Evolutionary conservation across 441 rosid genomes (phyloP).

Genomic region (Aleurites moluccanus): DNA sequence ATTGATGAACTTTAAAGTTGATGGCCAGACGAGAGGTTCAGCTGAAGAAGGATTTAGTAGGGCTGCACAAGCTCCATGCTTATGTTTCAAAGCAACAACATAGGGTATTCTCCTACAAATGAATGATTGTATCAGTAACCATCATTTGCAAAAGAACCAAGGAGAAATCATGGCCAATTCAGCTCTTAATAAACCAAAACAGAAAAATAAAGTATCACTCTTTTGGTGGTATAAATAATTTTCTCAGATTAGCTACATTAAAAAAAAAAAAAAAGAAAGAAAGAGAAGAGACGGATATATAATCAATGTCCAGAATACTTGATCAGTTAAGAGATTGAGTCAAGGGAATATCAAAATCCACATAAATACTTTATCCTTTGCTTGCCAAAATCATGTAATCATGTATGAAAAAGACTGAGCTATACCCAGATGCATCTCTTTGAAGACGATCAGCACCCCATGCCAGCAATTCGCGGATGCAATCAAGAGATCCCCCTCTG

Average conservation of each 20-base stretch:
- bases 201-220: not conserved
- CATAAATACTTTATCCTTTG: not conserved
- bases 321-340: not conserved
- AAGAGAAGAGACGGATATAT: not conserved
- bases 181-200: not conserved
- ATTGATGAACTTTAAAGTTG: conserved; percentile 90
- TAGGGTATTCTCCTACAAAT: conserved; percentile 83
- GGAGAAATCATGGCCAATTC: not conserved
- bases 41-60: conserved; percentile 90
- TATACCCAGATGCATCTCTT: conserved; percentile 92
- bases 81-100: conserved; percentile 70
- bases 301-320: not conserved
- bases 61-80: conserved; percentile 84
- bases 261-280: too few relatives aligned
- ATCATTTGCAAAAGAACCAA: not conserved
- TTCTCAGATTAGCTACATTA: not conserved
- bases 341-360: not conserved
- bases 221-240: not conserved
- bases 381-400: not conserved
- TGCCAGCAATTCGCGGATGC: conserved; percentile 84
- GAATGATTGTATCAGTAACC: not conserved
- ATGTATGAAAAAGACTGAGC: not conserved
- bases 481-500: conserved; percentile 91
- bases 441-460: conserved; percentile 99
- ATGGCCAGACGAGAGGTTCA: conserved; percentile 98